Base-by-base conservation (phyloP, 2,329 filamentous ascomycete genomes). In the Escovopsis weberi region DNA sequence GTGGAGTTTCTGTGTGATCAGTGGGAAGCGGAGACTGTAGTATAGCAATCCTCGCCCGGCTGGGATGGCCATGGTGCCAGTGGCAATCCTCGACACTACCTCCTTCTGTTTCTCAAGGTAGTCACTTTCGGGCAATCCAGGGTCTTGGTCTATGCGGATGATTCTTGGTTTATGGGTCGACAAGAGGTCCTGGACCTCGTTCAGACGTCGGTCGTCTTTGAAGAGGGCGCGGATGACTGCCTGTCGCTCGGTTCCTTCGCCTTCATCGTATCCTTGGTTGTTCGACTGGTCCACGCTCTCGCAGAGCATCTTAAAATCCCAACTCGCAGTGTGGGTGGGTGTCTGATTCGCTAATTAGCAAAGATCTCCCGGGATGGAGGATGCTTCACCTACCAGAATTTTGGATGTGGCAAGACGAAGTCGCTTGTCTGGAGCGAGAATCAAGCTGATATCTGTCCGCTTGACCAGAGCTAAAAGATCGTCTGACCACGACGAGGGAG, bases 51-150 rank as follows among this genome's bases (percentile, higher is more conserved):
- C 88, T 47, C 88, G 80, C 2, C 93, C 93, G 6, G 85, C 75
- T 1, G 91, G 85, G 42, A 95, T 82, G 2, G 91, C 88, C 45
- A 96, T 70, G 12, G 89, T 96, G 45, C 91, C 79, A 38, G 83
- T 76, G 35, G 89, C 91, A 33, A 95, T 75, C 55, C 82, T 81
- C 46, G 91, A 84, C 45, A 91, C 88, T 30, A 94, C 70, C 47
- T 85, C 81, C 59, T 95, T 94, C 59, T 98, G 91, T 45, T 83
- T 85, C 57, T 98, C 91, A 9, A 98, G 68, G 44, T 94, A 78
- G 47, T 91, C 81, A 12, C 85, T 80, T 56, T 98, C 91, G 19
- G 80, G 76, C 82, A 85, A 91, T 35, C 78, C 75, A 1, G 82
- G 77, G 48, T 86, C 72, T 2, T 80, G 75, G 34, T 80, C 71